These are phyloP conservation scores for Petunia hybrid DNA, from an alignment of 305 asterid genomes.

Conservation along the genomic window DNA sequence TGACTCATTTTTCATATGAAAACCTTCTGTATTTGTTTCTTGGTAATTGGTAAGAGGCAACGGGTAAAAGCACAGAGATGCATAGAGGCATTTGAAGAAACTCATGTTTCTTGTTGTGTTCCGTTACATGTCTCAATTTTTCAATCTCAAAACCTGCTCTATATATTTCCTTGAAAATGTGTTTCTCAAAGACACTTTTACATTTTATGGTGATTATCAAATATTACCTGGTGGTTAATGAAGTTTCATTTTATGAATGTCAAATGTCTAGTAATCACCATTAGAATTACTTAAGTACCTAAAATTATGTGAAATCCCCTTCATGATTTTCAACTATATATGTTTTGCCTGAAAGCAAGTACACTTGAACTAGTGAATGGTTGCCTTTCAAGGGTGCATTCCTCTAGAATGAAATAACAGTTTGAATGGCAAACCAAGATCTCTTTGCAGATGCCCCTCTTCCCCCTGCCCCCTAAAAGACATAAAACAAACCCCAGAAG, in stretches of 20 bases:
- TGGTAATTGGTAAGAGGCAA: neutral
- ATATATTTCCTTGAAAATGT: slow-evolving; percentile 7
- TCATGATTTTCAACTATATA: neutral
- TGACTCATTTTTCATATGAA: neutral
- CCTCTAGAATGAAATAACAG: neutral
- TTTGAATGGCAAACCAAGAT: neutral
- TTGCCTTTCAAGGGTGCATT: slow-evolving; percentile 6
- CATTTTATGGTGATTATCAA: slow-evolving; percentile 10
- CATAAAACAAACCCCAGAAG: neutral
- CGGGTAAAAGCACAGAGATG: neutral
- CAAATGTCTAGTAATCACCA: slow-evolving; percentile 17
- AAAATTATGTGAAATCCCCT: neutral
- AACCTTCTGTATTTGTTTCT: slow-evolving; percentile 23
- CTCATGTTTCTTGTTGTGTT: neutral
- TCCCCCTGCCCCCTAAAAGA: slow-evolving; percentile 1
- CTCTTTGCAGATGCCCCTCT: neutral
- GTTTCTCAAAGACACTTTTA: neutral
- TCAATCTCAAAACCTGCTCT: slow-evolving; percentile 7
- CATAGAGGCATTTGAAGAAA: slow-evolving; percentile 12
- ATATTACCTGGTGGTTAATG: neutral
- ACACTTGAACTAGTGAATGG: slow-evolving; percentile 2
- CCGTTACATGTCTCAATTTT: neutral
- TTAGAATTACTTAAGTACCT: slow-evolving; percentile 7
- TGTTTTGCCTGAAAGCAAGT: slow-evolving; percentile 21
- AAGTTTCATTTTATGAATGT: slow-evolving; percentile 12